Conservation (phyloP, 768 basidiomycete species). For the Psilocybe sp. region DNA sequence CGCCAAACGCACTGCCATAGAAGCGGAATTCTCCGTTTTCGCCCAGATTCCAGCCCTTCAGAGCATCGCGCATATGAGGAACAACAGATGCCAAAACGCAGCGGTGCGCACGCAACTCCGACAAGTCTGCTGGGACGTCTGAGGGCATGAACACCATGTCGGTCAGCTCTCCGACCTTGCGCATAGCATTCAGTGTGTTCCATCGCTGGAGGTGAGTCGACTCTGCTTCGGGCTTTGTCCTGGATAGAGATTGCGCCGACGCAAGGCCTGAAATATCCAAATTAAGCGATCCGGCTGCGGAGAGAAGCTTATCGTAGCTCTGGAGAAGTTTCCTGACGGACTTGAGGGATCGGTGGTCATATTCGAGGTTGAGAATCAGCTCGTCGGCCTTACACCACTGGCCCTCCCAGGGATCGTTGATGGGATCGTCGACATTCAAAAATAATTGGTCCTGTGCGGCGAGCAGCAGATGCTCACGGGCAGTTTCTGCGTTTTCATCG, state of each 20-base stretch:
- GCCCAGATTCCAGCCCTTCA: constrained; percentile 15
- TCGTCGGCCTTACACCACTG: constrained; percentile 33
- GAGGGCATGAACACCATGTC: constrained; percentile 30
- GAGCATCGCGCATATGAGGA: constrained; percentile 26
- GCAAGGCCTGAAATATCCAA: constrained; percentile 4
- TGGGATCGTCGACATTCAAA: constrained; percentile 42
- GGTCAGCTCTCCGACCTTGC: constrained; percentile 25
- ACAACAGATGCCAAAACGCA: constrained; percentile 9
- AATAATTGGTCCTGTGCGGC: constrained; percentile 29
- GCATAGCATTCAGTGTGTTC: constrained; percentile 28
- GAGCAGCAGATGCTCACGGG: constrained; percentile 15
- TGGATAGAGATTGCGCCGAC: not conserved
- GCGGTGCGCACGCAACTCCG: constrained; percentile 8
- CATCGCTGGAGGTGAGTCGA: constrained; percentile 1
- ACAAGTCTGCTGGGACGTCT: not conserved
- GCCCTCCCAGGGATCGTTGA: constrained; percentile 26
- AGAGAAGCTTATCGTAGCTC: constrained; percentile 27
- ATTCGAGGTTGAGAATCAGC: constrained; percentile 32
- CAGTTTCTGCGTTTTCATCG: constrained; percentile 16
- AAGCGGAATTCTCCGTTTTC: constrained; percentile 12
- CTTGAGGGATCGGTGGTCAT: constrained; percentile 21
- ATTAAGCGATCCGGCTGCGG: constrained; percentile 25
- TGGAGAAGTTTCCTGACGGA: constrained; percentile 29
- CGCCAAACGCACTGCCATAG: constrained; percentile 15
- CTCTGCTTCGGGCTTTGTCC: not conserved